These are phyloP conservation scores for Rhizopogon sp. DNA, from an alignment of 768 basidiomycete species.

Conservation along the genomic window DNA sequence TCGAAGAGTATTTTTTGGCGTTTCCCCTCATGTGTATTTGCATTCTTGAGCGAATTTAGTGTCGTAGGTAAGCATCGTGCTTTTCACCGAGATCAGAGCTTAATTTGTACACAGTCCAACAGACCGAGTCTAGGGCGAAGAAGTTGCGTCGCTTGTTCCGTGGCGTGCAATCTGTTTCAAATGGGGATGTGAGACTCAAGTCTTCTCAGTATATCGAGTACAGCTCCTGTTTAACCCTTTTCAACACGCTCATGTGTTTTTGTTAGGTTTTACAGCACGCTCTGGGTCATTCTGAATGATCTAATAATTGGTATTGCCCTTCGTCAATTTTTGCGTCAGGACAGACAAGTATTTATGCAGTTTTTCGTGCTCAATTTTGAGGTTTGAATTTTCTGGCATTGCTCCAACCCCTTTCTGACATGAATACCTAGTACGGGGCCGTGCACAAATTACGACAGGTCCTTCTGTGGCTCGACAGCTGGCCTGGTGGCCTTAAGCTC, in stretches of 20 bases:
- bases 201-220: slow-evolving; percentile 69
- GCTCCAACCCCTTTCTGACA: background rate
- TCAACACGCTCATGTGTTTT: background rate
- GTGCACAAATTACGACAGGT: slow-evolving; percentile 39
- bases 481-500: slow-evolving; percentile 95
- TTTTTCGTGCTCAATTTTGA: slow-evolving; percentile 32
- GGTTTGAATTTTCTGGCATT: slow-evolving; percentile 26
- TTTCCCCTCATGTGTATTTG: background rate
- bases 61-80: slow-evolving; percentile 17
- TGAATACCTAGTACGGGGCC: slow-evolving; percentile 12
- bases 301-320: slow-evolving; percentile 76
- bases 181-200: slow-evolving; percentile 31
- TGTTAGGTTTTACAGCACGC: slow-evolving; percentile 79
- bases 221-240: background rate
- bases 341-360: slow-evolving; percentile 43
- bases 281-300: slow-evolving; percentile 92
- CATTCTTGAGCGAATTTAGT: slow-evolving; percentile 15
- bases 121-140: slow-evolving; percentile 51
- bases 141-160: slow-evolving; percentile 38
- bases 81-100: background rate
- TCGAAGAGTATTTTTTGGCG: background rate
- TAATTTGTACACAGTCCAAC: slow-evolving; percentile 40
- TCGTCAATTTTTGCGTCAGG: slow-evolving; percentile 66
- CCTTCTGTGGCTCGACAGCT: slow-evolving; percentile 84
- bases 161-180: slow-evolving; percentile 28